phyloP scores from a whole-genome alignment of 2,329 filamentous ascomycete species.

The Exophiala phaeomuriformis region DNA sequence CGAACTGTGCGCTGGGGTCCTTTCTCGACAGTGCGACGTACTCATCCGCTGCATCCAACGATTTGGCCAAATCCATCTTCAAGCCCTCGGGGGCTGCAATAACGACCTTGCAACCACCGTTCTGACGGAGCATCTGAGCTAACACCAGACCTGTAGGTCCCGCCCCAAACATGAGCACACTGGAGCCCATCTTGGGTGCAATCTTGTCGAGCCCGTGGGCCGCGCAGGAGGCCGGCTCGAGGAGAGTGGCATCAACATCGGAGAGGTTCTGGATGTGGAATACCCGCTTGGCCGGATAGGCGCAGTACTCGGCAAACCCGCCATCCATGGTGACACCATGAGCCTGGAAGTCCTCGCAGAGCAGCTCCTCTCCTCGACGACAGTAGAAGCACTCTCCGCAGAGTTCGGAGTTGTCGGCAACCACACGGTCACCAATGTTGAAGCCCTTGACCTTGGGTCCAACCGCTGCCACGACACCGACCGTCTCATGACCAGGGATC shows the following conservation, averaged over 20 bases:
- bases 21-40: constrained; percentile 43
- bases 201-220: constrained; percentile 50
- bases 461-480: constrained; percentile 55
- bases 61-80: constrained; percentile 61
- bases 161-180: constrained; percentile 59
- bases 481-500: constrained; percentile 61
- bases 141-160: constrained; percentile 61
- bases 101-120: constrained; percentile 62
- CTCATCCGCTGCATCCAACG: constrained; percentile 42
- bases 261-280: constrained; percentile 60
- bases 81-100: constrained; percentile 61
- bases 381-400: constrained; percentile 70
- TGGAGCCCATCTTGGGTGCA: constrained; percentile 55
- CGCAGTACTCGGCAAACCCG: constrained; percentile 64
- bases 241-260: constrained; percentile 61
- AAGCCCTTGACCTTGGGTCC: constrained; percentile 55
- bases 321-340: constrained; percentile 56
- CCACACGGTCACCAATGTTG: constrained; percentile 56
- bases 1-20: constrained; percentile 53
- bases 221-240: constrained; percentile 65
- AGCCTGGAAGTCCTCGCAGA: constrained; percentile 63
- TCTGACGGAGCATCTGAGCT: constrained; percentile 56
- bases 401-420: constrained; percentile 50
- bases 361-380: constrained; percentile 57
- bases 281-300: constrained; percentile 45